Percentiles rank a stretch among this genome's conserved stretches.
Evolutionary conservation across 176 grass and related monocot species (phyloP).

Genomic region (Triticum timopheevii): DNA sequence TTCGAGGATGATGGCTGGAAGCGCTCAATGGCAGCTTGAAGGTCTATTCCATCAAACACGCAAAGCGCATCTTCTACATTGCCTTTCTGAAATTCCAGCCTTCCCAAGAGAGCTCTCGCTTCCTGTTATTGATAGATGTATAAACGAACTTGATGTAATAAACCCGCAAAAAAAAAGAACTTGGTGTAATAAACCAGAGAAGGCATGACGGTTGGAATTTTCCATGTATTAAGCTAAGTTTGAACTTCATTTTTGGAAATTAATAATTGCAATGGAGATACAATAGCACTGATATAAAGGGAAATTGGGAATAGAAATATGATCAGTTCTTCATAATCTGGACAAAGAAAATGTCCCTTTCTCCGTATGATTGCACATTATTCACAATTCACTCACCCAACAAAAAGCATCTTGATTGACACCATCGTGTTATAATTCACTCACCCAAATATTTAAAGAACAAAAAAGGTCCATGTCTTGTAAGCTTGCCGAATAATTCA

Average conservation of each 20-base stretch:
- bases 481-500: not conserved
- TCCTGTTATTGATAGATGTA: constrained; percentile 41
- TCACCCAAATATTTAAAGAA: not conserved
- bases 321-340: not conserved
- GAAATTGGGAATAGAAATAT: not conserved
- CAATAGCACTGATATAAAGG: no score
- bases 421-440: not conserved
- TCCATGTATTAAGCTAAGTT: not conserved
- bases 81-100: constrained; percentile 90
- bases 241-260: not conserved
- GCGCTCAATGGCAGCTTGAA: constrained; percentile 75
- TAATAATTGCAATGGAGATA: not conserved
- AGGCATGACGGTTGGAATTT: not conserved
- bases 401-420: not conserved
- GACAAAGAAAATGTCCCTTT: not conserved
- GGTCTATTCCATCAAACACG: constrained; percentile 93
- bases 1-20: constrained; percentile 48
- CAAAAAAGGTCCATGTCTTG: not conserved
- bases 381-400: not conserved
- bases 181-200: not conserved
- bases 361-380: not conserved
- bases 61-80: constrained; percentile 83
- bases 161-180: not conserved
- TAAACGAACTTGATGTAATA: not conserved
- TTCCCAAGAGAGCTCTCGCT: constrained; percentile 82